phyloP scores from a whole-genome alignment of 202 grass and related monocot genomes.

The Dendrocalamus latiflorus region DNA sequence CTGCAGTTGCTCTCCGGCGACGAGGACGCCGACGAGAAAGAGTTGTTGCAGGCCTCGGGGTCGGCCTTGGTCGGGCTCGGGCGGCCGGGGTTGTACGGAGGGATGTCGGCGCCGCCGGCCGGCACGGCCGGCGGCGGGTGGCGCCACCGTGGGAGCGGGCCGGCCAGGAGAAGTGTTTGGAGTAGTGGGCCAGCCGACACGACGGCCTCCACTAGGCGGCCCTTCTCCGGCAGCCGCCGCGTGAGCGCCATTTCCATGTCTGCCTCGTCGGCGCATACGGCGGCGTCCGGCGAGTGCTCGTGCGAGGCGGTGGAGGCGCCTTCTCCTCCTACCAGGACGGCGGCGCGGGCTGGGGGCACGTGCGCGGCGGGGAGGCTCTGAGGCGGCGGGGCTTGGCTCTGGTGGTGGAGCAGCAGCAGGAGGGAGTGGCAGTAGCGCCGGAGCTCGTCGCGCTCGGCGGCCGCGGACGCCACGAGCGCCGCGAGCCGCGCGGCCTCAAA shows the following conservation, averaged over 20 bases:
- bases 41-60: slow-evolving; percentile 21
- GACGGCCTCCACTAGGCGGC: slow-evolving; percentile 77
- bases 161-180: slow-evolving; percentile 80
- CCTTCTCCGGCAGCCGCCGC: slow-evolving; percentile 72
- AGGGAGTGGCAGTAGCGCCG: slow-evolving; percentile 65
- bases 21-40: slow-evolving; percentile 29
- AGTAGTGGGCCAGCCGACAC: slow-evolving; percentile 71
- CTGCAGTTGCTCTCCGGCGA: slow-evolving; percentile 55
- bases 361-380: neutral
- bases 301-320: neutral
- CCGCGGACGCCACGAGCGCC: slow-evolving; percentile 52
- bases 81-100: slow-evolving; percentile 45
- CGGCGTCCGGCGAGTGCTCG: neutral
- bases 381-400: neutral
- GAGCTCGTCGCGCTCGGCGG: slow-evolving; percentile 82
- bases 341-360: neutral
- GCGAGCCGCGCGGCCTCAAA: slow-evolving; percentile 56
- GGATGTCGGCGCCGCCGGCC: slow-evolving; percentile 52
- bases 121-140: slow-evolving; percentile 63
- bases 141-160: slow-evolving; percentile 83
- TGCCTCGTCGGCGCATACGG: neutral
- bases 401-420: slow-evolving; percentile 51
- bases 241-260: slow-evolving; percentile 49
- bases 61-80: slow-evolving; percentile 21
- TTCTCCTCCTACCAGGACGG: neutral